Evolutionary conservation across 2,329 filamentous ascomycete species (phyloP), one percentile per base, ranked within the genome.

Genomic region (Capronia coronata): DNA sequence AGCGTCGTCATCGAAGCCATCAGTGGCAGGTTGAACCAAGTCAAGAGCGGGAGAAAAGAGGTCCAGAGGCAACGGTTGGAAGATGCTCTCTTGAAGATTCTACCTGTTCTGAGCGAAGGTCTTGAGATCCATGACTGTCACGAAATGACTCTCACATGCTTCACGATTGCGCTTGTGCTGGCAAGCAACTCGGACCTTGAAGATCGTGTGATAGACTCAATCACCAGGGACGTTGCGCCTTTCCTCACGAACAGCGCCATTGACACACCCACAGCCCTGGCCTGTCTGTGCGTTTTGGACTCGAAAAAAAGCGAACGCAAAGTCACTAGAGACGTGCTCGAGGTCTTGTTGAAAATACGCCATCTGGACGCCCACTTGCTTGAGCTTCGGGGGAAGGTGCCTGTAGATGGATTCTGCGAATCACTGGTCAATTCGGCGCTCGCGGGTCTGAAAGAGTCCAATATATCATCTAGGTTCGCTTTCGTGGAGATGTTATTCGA

Each of bases 161-260:
- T 95, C 66, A 95, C 96, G 85, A 82, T 95, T 16, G 78, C 90
- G 48, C 81, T 88, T 5, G 82, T 97, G 42, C 77, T 97, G 54
- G 89, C 87, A 5, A 83, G 87, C 42, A 95, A 95, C 67, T 83
- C 85, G 1, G 77, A 79, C 41, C 75, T 97, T 11, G 80, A 86
- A 40, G 89, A 97, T 61, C 78, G 79, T 49, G 79, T 90, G 1
- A 74, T 97, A n/a, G 82, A 86, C 46, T 83, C 84, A 1, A 77
- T 98, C 62, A 94, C 97, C 88, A 87, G 94, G 61, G 87, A 90
- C 55, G 79, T 95, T 27, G 83, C 86, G 7, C 71, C 77, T 22
- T 87, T 86, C 7, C 94, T 88, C 82, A 84, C 81, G 1, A 69
- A 74, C 37, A 83, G 89, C 52, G 94, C 86, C 0, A 68, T 84